Percentiles rank a stretch among this genome's conserved stretches.
Evolutionary conservation across 345 rosid genomes (phyloP).

Genomic region (Pugionium cornutum): DNA sequence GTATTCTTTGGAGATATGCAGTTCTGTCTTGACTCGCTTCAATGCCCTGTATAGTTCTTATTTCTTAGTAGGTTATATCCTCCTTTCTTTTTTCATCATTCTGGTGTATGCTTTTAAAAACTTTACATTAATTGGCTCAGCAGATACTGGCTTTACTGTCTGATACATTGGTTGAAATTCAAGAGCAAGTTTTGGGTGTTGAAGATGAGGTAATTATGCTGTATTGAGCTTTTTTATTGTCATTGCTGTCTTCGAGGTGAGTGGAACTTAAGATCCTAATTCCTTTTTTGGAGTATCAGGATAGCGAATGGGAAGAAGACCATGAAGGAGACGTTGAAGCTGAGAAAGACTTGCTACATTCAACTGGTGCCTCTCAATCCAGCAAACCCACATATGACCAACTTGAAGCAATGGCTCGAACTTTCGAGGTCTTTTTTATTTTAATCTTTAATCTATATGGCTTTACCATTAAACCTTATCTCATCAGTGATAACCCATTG

Average conservation of each 20-base stretch:
- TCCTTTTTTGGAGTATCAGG: conserved; percentile 42
- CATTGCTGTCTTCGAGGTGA: conserved; percentile 1
- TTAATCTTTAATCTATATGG: neutral
- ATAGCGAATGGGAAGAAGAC: conserved; percentile 90
- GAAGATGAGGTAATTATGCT: conserved; percentile 63
- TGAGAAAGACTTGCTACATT: conserved; percentile 49
- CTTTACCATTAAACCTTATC: conserved; percentile 10
- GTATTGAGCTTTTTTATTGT: conserved; percentile 11
- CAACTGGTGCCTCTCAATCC: conserved; percentile 48
- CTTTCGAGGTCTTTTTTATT: conserved; percentile 52
- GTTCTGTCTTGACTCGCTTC: conserved; percentile 16
- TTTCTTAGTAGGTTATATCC: conserved; percentile 9
- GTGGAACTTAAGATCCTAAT: conserved; percentile 22
- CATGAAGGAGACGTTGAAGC: conserved; percentile 54
- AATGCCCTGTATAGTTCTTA: conserved; percentile 13
- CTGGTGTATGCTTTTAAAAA: conserved; percentile 22
- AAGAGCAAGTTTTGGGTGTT: conserved; percentile 62
- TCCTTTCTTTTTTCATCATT: conserved; percentile 17
- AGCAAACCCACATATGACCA: conserved; percentile 70
- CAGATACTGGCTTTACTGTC: conserved; percentile 82
- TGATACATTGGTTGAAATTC: conserved; percentile 77
- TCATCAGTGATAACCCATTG: conserved; percentile 18
- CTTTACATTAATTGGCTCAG: conserved; percentile 21
- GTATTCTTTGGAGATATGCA: conserved; percentile 12
- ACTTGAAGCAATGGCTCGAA: conserved; percentile 78